Evolutionary conservation across 805 yeast genomes (phyloP), one percentile per base, ranked within the genome.

Genomic region (Candida cerambycidarum): DNA sequence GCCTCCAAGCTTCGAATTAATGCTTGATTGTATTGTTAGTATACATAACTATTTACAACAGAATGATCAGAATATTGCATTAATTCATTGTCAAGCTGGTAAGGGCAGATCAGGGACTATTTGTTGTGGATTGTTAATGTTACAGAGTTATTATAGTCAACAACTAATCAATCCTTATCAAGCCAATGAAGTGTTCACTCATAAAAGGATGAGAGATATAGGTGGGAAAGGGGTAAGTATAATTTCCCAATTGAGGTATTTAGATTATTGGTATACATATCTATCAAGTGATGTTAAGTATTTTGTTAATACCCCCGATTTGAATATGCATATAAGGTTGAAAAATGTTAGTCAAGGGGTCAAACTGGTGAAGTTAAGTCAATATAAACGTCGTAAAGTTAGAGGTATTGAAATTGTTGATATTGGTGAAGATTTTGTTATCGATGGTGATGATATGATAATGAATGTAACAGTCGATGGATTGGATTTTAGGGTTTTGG

Each of bases 41-140:
- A 75, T 89, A 6, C 61, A 70, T 32, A 49, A 47, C 0, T 83
- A 62, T 48, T 54, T 85, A 18, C 34, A 48, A 1, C 31, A 32
- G 12, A 50, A 59, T 15, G 52, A 63, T 0, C 44, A 61, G 0
- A 71, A 75, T 42, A 80, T 84, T 2, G 89, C 86, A 0, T 72
- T 86, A 0, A 60, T 92, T 6, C 97, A 92, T 58, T 92, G 98
- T 58, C 82, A 85, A 55, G 86, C 87, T 50, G 98, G 98, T 0
- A 89, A 89, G 61, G 98, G 98, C 0, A 68, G 98, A 19, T 83
- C 96, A 0, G 97, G 98, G 0, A 74, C 89, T 1, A 62, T 88
- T 1, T 76, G 78, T 5, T 79, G 86, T 46, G 87, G 89, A 0
- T 85, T 80, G 55, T 59, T 90, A 47, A 82, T 89, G 78, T 71